Evolutionary conservation across 2,329 filamentous ascomycete genomes (phyloP), one percentile per base, ranked within the genome.

Genomic region (Coniochaeta prunicola): DNA sequence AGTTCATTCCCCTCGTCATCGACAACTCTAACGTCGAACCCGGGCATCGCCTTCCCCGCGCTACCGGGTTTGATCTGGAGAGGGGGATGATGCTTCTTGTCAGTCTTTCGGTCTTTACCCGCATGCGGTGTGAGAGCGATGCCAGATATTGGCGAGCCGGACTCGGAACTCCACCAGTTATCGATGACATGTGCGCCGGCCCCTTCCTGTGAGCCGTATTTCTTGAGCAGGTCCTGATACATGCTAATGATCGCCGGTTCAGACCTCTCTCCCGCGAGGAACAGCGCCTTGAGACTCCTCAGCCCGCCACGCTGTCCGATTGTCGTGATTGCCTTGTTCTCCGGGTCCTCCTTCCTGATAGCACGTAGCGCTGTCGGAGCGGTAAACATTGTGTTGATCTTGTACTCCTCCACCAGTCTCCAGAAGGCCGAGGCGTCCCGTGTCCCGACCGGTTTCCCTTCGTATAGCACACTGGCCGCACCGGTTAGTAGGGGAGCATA

Each of bases 401-500:
- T 87, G 77, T 97, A 88, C 66, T 96, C 89, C 64, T 92, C 87
- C 4, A 96, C 74, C 19, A 96, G 84, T 2, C 92, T 81, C 92
- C 92, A 97, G 70, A 97, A 94, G 0, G 89, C 88, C 6, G 90
- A 88, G 0, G 91, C 89, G 66, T 96, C 87, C 0, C 92, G 92
- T 0, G 92, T 96, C 4, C 92, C 92, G 13, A 96, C 80, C 0
- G 92, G 92, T 65, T 97, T 97, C n/a, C 92, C 93, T 74, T 97
- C 92, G 71, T 92, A 97, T 0, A 97, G 78, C 1, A 97, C 84
- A 0, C 91, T 96, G 1, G 92, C 87, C 1, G 92, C 92, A 5
- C 92, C 92, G 0, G 88, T 85, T 1, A 97, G 82, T 6, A 97
- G 82, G 13, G 92, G 92, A 4, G 85, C 92, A 68, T 97, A 97